phyloP scores from a whole-genome alignment of 108 stramenopile genomes.

The Skeletonema costatum region DNA sequence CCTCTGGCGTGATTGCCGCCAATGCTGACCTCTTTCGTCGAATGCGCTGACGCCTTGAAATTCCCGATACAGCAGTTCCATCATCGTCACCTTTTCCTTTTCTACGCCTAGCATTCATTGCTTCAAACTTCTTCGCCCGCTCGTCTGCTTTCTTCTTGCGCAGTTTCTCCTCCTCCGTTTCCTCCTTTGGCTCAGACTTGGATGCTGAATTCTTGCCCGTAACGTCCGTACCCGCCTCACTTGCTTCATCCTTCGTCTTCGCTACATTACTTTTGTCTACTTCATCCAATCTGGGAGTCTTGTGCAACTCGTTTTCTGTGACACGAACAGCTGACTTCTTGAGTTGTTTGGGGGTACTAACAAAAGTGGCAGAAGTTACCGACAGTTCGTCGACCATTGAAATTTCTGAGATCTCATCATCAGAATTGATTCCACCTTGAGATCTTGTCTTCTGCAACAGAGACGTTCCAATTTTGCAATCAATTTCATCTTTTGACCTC shows the following conservation, averaged over 20 bases:
- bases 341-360: neutral
- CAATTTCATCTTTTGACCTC: neutral
- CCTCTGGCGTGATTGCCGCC: constrained; percentile 41
- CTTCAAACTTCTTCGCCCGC: constrained; percentile 50
- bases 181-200: constrained; percentile 12
- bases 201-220: neutral
- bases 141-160: constrained; percentile 33
- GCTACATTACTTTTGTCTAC: neutral
- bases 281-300: neutral
- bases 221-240: neutral
- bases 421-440: constrained; percentile 10
- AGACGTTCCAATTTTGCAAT: neutral
- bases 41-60: constrained; percentile 42
- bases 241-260: neutral
- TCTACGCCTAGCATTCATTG: constrained; percentile 36
- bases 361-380: neutral
- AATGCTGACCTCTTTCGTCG: constrained; percentile 52
- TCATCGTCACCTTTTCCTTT: constrained; percentile 31
- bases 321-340: neutral
- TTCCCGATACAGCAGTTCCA: constrained; percentile 45
- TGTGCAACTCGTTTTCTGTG: neutral
- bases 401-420: constrained; percentile 45
- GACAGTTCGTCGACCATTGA: constrained; percentile 35
- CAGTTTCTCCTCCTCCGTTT: constrained; percentile 43
- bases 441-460: neutral